Evolutionary conservation across 2,329 filamentous ascomycete genomes (phyloP), one percentile per base, ranked within the genome.

Genomic region (Colletotrichum sp.): DNA sequence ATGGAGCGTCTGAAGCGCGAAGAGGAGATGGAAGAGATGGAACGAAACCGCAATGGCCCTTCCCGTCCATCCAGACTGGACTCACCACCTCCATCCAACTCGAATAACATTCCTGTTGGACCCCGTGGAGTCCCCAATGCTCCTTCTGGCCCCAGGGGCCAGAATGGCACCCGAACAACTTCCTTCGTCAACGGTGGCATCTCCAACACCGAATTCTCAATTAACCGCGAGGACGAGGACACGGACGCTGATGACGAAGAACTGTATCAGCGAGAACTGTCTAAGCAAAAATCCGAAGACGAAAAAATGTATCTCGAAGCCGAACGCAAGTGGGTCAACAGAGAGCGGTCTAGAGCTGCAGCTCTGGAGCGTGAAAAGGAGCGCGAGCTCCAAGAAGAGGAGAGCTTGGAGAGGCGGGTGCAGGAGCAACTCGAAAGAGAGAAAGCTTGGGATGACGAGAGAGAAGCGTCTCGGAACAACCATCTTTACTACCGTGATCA

Each of bases 401-500:
- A 92, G 28, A 92, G 92, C 21, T 84, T 91, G 4, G 90, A 93
- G 77, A 90, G 92, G 64, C 91, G 92, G 65, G 93, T 94, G 85
- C 91, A 94, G 9, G 92, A 95, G 80, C 91, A 94, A 72, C 89
- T 98, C 15, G 89, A 90, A 62, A 83, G 86, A 49, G 89, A 90
- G 74, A 88, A 88, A 81, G 92, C 93, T n/a, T 99, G 96, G 92
- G 94, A 99, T 80, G 97, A 99, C 80, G 96, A 98, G 79, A 87
- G 90, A n/a, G 96, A 99, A 85, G 90, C 92, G 8, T 89, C 88
- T 21, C 90, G 93, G 28, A 96, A 95, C 84, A 86, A 88, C 5
- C 92, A 96, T 77, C 90, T 94, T 52, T 99, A 98, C 87, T 99
- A 98, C 85, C 90, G 93, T 65, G 96, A 99, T 80, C 94, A 94